Conservation (phyloP, 768 basidiomycete genomes). For the Symmetrospora coprosmae region DNA sequence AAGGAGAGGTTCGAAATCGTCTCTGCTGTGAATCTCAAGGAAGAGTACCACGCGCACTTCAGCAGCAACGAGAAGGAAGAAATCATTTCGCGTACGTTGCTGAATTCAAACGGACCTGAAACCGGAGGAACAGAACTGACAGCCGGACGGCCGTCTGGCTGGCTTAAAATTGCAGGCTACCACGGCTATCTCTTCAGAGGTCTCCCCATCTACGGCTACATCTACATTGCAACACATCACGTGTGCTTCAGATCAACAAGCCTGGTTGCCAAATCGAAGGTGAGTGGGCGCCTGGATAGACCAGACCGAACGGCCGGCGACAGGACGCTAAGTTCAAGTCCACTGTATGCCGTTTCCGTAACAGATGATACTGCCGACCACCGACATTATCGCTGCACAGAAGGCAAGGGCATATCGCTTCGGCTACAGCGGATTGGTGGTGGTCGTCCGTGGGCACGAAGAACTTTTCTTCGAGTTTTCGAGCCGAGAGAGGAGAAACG, state of each 20-base stretch:
- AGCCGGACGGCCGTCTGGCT: no score
- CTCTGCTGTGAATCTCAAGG: not conserved
- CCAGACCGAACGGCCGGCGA: no score
- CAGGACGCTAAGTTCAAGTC: not conserved
- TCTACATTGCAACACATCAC: constrained; percentile 80
- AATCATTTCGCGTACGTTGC: constrained; percentile 65
- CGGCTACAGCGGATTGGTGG: constrained; percentile 72
- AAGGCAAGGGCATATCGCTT: constrained; percentile 75
- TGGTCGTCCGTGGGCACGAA: constrained; percentile 89
- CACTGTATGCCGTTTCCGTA: not conserved
- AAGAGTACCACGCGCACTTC: constrained; percentile 68
- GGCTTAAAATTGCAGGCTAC: no score
- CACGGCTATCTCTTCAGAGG: constrained; percentile 78
- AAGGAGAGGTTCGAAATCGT: constrained; percentile 41
- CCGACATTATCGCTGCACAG: constrained; percentile 70
- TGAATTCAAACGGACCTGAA: no score
- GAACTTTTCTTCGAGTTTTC: constrained; percentile 92
- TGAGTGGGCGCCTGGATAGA: no score
- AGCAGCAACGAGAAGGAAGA: constrained; percentile 78
- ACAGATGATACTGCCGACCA: constrained; percentile 88
- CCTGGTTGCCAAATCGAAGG: constrained; percentile 64
- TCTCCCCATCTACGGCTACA: constrained; percentile 71
- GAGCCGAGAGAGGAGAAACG: not conserved
- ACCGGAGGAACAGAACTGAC: no score
- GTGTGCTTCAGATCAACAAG: constrained; percentile 90